Evolutionary conservation across 371 early-diverging fungal species (phyloP), one percentile per base, ranked within the genome.

Genomic region (Mycotypha africana): DNA sequence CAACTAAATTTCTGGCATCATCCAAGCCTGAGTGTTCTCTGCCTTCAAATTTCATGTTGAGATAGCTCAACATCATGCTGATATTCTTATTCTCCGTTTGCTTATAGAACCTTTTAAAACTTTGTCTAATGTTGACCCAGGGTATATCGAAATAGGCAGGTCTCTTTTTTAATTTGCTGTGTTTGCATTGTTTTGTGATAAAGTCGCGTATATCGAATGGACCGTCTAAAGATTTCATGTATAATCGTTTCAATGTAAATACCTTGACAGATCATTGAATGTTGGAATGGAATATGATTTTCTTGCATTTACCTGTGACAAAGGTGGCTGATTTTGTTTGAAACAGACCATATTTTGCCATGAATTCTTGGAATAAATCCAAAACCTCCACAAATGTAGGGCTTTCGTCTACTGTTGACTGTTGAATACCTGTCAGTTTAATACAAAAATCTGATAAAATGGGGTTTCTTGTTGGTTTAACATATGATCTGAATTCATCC

Each of bases 151-250:
- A 72, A 46, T 74, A 79, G 0, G 38, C 40, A 0, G 78, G 80
- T 31, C 74, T 70, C n/a, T 40, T 37, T 20, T 62, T 58, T 43
- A 77, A 62, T 10, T 59, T 42, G 19, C 81, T 80, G 33, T 70
- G 69, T 0, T 35, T 42, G 34, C 79, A 77, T 49, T 83, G 81
- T 48, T 88, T 86, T 21, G 74, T 67, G 17, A 89, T 68, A 60
- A 89, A 91, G 47, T 88, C 86, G 3, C 87, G 82, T 37, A 90
- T 78, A 58, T 92, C 92, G 74, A 83, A 90, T 0, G 88, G 88
- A 0, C 92, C 91, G 59, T 87, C 88, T 49, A 76, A 65, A 26
- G 65, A 49, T 35, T 6, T 6, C 16, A 14, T 8, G 7, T 37
- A 7, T 5, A 37, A 11, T 11, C 11, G 65, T 67, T 49, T 49